Percentiles rank a stretch among this genome's conserved stretches.
Evolutionary conservation across 495 filamentous ascomycete species (phyloP).

Genomic region (Astrocystis sublimbata): DNA sequence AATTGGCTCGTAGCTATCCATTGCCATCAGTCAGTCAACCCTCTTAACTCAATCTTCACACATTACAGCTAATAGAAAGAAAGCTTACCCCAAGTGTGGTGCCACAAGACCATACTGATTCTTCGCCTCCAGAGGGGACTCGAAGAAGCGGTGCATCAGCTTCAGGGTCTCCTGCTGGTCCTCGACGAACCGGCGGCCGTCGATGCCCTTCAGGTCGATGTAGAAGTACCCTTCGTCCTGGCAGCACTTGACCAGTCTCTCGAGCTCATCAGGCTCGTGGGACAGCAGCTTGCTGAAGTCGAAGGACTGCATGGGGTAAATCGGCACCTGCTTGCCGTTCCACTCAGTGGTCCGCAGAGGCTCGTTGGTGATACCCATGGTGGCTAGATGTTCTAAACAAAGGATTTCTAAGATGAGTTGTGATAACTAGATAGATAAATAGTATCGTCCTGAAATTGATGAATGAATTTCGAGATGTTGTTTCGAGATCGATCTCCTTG

Average conservation of each 20-base stretch:
- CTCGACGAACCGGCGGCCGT: conserved; percentile 48
- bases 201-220: conserved; percentile 52
- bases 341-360: conserved; percentile 47
- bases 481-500: background rate
- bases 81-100: conserved; percentile 44
- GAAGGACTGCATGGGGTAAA: conserved; percentile 52
- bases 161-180: conserved; percentile 50
- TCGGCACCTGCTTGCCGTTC: conserved; percentile 53
- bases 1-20: conserved; percentile 52
- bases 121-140: conserved; percentile 48
- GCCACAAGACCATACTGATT: conserved; percentile 51
- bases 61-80: conserved; percentile 14
- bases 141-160: conserved; percentile 56
- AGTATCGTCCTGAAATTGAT: conserved; percentile 1
- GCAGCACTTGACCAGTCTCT: conserved; percentile 51
- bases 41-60: conserved; percentile 3
- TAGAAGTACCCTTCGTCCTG: conserved; percentile 57
- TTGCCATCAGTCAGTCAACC: conserved; percentile 12
- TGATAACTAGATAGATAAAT: conserved; percentile 7
- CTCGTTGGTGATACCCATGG: conserved; percentile 44
- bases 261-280: conserved; percentile 49
- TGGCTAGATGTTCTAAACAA: too few relatives aligned
- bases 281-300: conserved; percentile 50
- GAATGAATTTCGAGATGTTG: background rate
- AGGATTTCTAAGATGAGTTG: conserved; percentile 7